Percentiles rank a stretch among this genome's conserved stretches.
Evolutionary conservation across 2,329 filamentous ascomycete species (phyloP).

Genomic region (Fusarium sp.): DNA sequence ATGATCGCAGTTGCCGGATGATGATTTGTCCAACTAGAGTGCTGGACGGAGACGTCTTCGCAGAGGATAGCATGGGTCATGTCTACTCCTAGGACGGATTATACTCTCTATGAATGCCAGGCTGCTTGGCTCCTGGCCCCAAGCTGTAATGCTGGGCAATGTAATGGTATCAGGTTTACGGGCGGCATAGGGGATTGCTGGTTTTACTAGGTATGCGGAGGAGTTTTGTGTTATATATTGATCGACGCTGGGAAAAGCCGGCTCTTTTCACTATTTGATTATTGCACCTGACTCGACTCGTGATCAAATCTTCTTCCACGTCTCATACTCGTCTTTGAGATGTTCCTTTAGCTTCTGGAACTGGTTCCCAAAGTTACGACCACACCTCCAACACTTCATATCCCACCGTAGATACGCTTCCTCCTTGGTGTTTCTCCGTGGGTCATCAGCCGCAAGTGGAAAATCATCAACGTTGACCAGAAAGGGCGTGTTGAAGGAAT

Average conservation of each 20-base stretch:
- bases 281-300: not conserved
- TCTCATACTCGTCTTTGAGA: slow-evolving; percentile 74
- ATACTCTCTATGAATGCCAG: not conserved
- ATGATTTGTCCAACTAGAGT: slow-evolving; percentile 31
- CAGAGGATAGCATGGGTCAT: not conserved
- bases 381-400: slow-evolving; percentile 86
- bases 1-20: slow-evolving; percentile 38
- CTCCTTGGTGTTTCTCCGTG: slow-evolving; percentile 63
- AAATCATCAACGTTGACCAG: slow-evolving; percentile 81
- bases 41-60: not conserved
- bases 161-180: slow-evolving; percentile 1
- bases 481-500: slow-evolving; percentile 87
- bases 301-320: slow-evolving; percentile 71
- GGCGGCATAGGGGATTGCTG: slow-evolving; percentile 12
- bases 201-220: slow-evolving; percentile 5
- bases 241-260: slow-evolving; percentile 21
- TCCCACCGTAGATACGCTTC: slow-evolving; percentile 69
- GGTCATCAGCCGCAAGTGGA: slow-evolving; percentile 72
- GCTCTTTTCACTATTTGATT: slow-evolving; percentile 14
- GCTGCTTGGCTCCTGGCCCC: slow-evolving; percentile 5
- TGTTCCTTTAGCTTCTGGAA: slow-evolving; percentile 80
- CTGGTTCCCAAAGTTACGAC: slow-evolving; percentile 72
- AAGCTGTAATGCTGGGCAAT: not conserved
- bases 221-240: slow-evolving; percentile 32
- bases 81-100: not conserved